Base-by-base conservation (phyloP, 805 yeast genomes). In the Jamesozyma piceae region DNA sequence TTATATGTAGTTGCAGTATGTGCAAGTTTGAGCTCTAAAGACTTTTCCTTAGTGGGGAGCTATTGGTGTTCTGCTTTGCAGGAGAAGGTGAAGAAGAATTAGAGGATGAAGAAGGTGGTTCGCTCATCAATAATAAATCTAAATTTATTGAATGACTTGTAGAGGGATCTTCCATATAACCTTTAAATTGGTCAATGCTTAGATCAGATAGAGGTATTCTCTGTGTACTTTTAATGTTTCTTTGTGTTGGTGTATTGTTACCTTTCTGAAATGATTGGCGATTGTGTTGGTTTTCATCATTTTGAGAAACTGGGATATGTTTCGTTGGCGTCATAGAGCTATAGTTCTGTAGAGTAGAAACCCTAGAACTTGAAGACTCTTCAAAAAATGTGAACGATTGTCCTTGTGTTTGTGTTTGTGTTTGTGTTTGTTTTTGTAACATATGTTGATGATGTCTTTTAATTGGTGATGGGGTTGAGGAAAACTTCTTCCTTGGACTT, bases 311-410 rank as follows among this genome's bases (percentile, higher is more conserved):
- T 5, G 11, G n/a, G 8, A 13, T 5, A 5, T 30, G n/a, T 6
- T 14, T 15, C 17, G n/a, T 9, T 30, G 33, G n/a, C 5, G 33
- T n/a, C 17, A 39, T 66, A 52, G 40, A 62, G 49, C 36, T 49
- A 31, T 53, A 55, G 26, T 43, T 36, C 35, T 49, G 45, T 13
- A 53, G 32, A 17, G 42, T 38, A 2, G 44, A 38, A 5, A 45
- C 43, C 29, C 59, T 46, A 21, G 51, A 49, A 8, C 45, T 48
- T 21, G 44, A 40, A 2, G 53, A 43, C 38, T 56, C 61, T 42
- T 55, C 61, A 36, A 46, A 53, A 20, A 56, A 43, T 10, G 44
- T 31, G 41, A 56, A 56, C 1, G 47, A n/a, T 27, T 27, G 13
- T 19, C 17, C 19, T 19, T 26, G 17, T 11, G 6, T 24, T 24